phyloP scores from a whole-genome alignment of 192 early-diverging fungal species.

The Backusella macrospora region DNA sequence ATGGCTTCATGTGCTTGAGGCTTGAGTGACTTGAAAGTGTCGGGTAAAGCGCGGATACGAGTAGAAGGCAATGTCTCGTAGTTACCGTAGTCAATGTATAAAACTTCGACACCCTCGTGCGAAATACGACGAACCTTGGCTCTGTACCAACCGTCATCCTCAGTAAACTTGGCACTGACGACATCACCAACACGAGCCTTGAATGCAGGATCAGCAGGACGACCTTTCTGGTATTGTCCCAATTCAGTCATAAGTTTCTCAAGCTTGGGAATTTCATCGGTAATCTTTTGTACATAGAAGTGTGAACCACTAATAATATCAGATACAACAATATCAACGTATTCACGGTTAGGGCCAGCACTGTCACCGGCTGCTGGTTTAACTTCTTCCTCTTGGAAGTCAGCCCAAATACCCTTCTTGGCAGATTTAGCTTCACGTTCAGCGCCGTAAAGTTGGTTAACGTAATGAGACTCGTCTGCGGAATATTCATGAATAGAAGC shows the following conservation, averaged over 20 bases:
- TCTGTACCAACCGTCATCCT: constrained; percentile 90
- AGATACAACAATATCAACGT: constrained; percentile 72
- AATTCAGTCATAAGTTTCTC: constrained; percentile 87
- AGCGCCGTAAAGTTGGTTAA: constrained; percentile 71
- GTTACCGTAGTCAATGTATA: constrained; percentile 97
- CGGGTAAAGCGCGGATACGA: constrained; percentile 75
- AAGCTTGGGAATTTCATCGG: constrained; percentile 62
- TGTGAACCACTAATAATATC: constrained; percentile 61
- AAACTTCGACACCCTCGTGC: constrained; percentile 67
- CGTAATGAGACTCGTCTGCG: constrained; percentile 79
- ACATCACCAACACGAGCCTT: constrained; percentile 72
- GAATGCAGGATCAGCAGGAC: constrained; percentile 43
- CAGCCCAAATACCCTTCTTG: constrained; percentile 73
- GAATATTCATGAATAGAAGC: constrained; percentile 85
- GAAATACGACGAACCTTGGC: constrained; percentile 74
- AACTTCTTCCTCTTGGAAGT: constrained; percentile 53
- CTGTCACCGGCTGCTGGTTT: constrained; percentile 37
- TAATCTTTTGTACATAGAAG: constrained; percentile 69
- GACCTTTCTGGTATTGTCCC: constrained; percentile 56
- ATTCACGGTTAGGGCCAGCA: constrained; percentile 67
- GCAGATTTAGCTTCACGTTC: constrained; percentile 76
- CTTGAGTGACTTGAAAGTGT: constrained; percentile 67
- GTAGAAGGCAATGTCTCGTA: constrained; percentile 74
- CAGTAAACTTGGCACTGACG: constrained; percentile 84
- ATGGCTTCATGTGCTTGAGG: constrained; percentile 83